A percentile compares a stretch with the other conserved stretches of the same genome.
These are phyloP conservation scores for Lophiostoma macrostomum DNA, from an alignment of 495 filamentous ascomycete genomes.

Conservation along the genomic window DNA sequence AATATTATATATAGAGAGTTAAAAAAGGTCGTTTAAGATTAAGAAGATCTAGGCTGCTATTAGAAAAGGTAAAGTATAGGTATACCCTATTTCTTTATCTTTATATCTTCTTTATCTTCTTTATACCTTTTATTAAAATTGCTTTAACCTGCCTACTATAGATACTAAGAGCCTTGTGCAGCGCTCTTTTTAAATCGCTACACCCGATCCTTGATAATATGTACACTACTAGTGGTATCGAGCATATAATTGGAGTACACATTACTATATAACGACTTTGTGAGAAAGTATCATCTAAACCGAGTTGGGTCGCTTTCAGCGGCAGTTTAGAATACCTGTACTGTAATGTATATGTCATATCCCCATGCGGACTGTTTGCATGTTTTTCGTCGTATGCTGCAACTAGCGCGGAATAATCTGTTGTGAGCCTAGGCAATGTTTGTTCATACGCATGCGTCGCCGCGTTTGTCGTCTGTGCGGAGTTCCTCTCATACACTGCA, in stretches of 20 bases:
- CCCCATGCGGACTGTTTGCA: background rate
- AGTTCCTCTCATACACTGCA: background rate
- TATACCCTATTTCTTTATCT: background rate
- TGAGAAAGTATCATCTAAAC: background rate
- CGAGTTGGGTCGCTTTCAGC: background rate
- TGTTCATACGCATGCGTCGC: background rate
- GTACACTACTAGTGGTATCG: background rate
- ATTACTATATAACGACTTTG: conserved; percentile 1
- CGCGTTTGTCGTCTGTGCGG: background rate
- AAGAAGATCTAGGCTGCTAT: too few species aligned
- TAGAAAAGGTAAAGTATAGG: too few species aligned
- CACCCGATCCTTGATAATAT: background rate
- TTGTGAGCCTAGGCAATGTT: background rate
- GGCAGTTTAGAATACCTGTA: background rate
- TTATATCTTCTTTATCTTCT: background rate
- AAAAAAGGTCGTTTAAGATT: too few species aligned
- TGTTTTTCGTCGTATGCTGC: conserved; percentile 1
- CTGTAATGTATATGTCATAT: background rate
- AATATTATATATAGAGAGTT: too few species aligned
- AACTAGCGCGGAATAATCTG: background rate
- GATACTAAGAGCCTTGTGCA: background rate
- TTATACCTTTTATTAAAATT: background rate
- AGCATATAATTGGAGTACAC: background rate
- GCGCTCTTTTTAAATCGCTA: background rate
- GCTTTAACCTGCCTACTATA: background rate